Conservation (phyloP, 345 rosid species). For the Xanthoceras sorbifolium region DNA sequence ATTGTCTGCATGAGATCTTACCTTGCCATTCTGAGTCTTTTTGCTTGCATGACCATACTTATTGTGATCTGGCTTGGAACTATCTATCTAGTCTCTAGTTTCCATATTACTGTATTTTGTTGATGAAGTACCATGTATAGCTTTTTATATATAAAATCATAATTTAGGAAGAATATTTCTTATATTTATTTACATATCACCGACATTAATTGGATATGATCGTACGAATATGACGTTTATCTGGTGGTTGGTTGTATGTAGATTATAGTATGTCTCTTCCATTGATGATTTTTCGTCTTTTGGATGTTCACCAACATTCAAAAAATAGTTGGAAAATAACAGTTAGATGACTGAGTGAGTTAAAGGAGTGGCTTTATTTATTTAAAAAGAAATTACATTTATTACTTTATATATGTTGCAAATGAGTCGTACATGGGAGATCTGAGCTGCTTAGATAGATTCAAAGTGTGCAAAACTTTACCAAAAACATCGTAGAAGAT, state of each 20-base stretch:
- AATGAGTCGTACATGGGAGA: neutral
- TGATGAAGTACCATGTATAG: neutral
- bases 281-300: neutral
- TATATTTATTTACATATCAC: no score
- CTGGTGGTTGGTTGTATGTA: no score
- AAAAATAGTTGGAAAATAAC: neutral
- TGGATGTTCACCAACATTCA: no score
- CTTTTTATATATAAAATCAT: no score
- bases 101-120: neutral
- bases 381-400: neutral
- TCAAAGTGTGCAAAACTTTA: slow-evolving; percentile 29
- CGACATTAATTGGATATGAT: no score
- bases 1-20: neutral
- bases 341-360: neutral
- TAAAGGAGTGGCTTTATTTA: neutral
- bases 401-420: neutral
- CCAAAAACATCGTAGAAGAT: slow-evolving; percentile 34
- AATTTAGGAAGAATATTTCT: no score
- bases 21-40: neutral
- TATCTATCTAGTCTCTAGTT: no score
- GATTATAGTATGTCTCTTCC: neutral
- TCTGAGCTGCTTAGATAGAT: slow-evolving; percentile 20
- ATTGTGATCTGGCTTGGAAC: neutral
- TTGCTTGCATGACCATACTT: neutral
- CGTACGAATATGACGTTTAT: no score